Conservation (phyloP, 2,329 filamentous ascomycete genomes). For the Botrytis paeoniae region DNA sequence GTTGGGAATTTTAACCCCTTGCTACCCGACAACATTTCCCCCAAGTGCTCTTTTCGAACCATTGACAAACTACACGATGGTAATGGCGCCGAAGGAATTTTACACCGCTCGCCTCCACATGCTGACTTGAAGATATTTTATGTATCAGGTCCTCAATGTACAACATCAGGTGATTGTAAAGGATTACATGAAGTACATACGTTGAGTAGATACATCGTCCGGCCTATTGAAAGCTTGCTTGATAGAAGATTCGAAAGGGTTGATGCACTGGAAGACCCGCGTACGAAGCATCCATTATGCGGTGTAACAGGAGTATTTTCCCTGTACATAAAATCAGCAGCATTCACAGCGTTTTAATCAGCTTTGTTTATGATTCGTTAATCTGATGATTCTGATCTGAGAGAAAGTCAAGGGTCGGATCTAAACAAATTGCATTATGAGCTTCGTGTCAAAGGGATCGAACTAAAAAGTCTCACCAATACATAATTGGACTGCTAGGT, state of each 20-base stretch:
- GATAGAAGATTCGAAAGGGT: background rate
- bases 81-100: slow-evolving; percentile 11
- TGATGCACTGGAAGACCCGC: slow-evolving; percentile 9
- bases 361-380: slow-evolving; percentile 1
- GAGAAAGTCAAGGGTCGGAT: slow-evolving; percentile 1
- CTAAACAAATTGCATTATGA: slow-evolving; percentile 15
- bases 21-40: slow-evolving; percentile 11
- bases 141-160: background rate
- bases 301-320: slow-evolving; percentile 16
- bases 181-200: background rate
- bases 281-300: background rate
- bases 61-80: background rate
- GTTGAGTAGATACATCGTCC: background rate
- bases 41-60: background rate
- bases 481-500: background rate
- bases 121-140: background rate
- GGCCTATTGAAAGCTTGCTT: background rate
- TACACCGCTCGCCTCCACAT: slow-evolving; percentile 16
- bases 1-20: slow-evolving; percentile 9
- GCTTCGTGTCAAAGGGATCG: slow-evolving; percentile 7
- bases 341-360: background rate
- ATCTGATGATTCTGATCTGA: slow-evolving; percentile 15
- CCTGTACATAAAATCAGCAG: slow-evolving; percentile 7
- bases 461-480: slow-evolving; percentile 19
- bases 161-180: slow-evolving; percentile 10